A percentile compares a stretch with the other conserved stretches of the same genome.
Evolutionary conservation across 2,329 filamentous ascomycete genomes (phyloP).

Genomic region (Pleoardoris graminearum): DNA sequence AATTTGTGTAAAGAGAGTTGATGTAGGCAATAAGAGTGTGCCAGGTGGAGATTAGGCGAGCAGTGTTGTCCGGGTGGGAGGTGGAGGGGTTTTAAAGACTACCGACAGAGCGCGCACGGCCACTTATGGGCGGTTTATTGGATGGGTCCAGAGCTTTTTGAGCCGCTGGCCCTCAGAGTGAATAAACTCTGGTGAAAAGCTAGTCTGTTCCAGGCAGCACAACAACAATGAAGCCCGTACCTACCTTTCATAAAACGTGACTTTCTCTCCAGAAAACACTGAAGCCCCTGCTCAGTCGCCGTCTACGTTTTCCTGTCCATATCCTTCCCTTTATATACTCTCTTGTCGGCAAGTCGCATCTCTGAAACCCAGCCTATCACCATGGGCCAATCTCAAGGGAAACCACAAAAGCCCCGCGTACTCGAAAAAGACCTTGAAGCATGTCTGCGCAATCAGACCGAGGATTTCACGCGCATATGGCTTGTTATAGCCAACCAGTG

Average conservation of each 20-base stretch:
- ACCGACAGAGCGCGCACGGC: no score
- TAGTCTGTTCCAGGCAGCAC: neutral
- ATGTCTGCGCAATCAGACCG: neutral
- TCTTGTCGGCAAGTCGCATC: no score
- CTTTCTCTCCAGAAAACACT: neutral
- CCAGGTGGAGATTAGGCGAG: no score
- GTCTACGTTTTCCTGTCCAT: no score
- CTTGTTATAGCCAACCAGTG: neutral
- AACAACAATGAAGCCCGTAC: neutral
- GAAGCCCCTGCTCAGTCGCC: no score
- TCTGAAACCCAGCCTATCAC: no score
- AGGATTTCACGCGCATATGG: neutral
- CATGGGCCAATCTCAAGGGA: neutral
- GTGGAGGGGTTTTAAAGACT: no score
- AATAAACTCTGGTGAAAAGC: neutral
- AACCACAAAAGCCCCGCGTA: neutral
- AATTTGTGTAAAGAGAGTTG: no score
- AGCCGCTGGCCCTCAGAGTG: neutral
- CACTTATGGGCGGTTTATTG: neutral
- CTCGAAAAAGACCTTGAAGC: neutral
- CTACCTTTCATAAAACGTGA: neutral
- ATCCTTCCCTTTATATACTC: no score
- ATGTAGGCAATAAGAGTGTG: no score
- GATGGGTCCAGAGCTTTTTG: neutral
- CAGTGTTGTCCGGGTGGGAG: no score